These are phyloP conservation scores for Colletotrichum abscissum DNA, from an alignment of 2,329 filamentous ascomycete species.

Conservation along the genomic window DNA sequence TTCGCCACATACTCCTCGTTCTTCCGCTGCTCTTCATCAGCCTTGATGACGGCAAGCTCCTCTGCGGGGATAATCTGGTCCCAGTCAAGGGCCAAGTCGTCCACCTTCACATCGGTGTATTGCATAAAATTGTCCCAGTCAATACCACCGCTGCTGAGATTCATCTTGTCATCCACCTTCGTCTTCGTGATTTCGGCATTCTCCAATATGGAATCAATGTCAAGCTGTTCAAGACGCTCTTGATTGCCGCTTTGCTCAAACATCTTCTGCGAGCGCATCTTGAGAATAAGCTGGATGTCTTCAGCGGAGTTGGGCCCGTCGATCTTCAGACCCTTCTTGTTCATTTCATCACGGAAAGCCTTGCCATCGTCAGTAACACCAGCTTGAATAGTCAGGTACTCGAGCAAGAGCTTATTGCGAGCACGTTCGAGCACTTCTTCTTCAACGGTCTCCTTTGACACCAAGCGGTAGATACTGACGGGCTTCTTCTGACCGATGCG, in stretches of 20 bases:
- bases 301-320: conserved; percentile 91
- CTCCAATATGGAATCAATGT: conserved; percentile 96
- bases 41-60: conserved; percentile 88
- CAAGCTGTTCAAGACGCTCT: conserved; percentile 93
- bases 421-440: conserved; percentile 97
- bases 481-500: conserved; percentile 97
- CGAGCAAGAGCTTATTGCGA: conserved; percentile 95
- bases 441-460: conserved; percentile 98
- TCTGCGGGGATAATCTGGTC: conserved; percentile 98
- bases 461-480: conserved; percentile 94
- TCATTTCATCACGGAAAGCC: conserved; percentile 78
- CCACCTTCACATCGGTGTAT: conserved; percentile 97
- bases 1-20: conserved; percentile 86
- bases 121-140: conserved; percentile 95
- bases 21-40: conserved; percentile 85
- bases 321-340: conserved; percentile 78
- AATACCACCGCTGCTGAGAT: conserved; percentile 87
- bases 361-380: conserved; percentile 96
- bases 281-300: conserved; percentile 95
- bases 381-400: conserved; percentile 96
- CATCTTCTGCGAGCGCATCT: conserved; percentile 98
- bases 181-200: conserved; percentile 98
- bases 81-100: conserved; percentile 85
- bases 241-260: conserved; percentile 98
- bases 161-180: conserved; percentile 91